Conservation (phyloP, 345 rosid genomes). For the Arabis hirsuta region DNA sequence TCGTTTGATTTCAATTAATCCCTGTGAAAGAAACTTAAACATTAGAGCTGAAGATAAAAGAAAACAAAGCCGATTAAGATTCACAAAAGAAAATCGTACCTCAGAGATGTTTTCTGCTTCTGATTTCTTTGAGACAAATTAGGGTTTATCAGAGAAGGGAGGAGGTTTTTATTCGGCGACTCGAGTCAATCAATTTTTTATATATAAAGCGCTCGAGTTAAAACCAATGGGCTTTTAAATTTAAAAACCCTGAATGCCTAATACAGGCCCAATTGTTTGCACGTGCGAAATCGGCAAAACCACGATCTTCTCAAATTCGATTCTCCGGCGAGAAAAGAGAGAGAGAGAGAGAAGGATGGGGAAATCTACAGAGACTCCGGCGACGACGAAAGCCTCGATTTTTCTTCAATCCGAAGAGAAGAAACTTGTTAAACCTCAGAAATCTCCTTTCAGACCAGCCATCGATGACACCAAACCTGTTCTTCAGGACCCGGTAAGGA, state of each 20-base stretch:
- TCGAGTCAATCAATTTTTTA: neutral
- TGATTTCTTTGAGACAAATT: constrained; percentile 21
- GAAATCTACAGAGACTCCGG: constrained; percentile 42
- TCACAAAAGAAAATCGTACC: constrained; percentile 14
- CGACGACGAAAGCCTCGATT: constrained; percentile 12
- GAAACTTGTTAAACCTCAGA: constrained; percentile 41
- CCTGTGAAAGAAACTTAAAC: neutral
- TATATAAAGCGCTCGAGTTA: constrained; percentile 8
- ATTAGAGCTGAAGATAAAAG: neutral
- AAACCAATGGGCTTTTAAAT: constrained; percentile 26
- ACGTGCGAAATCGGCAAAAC: neutral
- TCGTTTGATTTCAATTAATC: neutral
- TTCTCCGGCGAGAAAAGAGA: constrained; percentile 20
- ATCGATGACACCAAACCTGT: constrained; percentile 75
- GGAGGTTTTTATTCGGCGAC: constrained; percentile 2
- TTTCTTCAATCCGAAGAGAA: neutral
- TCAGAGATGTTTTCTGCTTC: constrained; percentile 7
- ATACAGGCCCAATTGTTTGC: neutral
- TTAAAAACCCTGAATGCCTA: neutral
- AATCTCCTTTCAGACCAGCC: constrained; percentile 67
- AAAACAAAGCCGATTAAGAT: neutral
- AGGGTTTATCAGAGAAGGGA: constrained; percentile 30
- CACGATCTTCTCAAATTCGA: neutral
- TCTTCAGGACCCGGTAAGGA: constrained; percentile 73
- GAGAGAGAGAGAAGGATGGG: constrained; percentile 14